Conservation (phyloP, 2,329 filamentous ascomycete species). For the Hypoxylon sp. region DNA sequence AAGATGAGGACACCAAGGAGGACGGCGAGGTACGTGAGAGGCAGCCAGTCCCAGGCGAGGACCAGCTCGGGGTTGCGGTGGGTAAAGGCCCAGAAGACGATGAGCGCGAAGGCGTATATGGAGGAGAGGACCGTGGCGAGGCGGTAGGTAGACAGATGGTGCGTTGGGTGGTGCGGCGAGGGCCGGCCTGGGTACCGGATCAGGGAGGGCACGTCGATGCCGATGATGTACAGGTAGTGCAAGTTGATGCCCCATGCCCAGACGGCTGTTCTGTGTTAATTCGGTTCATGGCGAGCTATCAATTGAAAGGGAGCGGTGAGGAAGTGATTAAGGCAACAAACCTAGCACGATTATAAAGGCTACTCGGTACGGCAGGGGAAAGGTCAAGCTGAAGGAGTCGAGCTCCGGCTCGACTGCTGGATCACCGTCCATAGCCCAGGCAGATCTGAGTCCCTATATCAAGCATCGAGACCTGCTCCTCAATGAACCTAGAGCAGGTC, state of each 20-base stretch:
- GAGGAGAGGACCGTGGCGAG: conserved; percentile 82
- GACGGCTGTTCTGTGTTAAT: conserved; percentile 69
- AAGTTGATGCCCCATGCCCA: conserved; percentile 97
- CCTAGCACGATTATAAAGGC: conserved; percentile 88
- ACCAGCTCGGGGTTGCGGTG: conserved; percentile 77
- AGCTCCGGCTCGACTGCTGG: conserved; percentile 77
- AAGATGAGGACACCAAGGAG: conserved; percentile 80
- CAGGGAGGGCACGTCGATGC: conserved; percentile 88
- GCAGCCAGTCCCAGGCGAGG: conserved; percentile 84
- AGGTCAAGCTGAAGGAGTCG: conserved; percentile 87
- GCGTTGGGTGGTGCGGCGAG: conserved; percentile 76
- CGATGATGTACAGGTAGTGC: conserved; percentile 82
- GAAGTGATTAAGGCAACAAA: conserved; percentile 54
- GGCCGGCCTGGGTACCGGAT: conserved; percentile 86
- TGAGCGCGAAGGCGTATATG: conserved; percentile 77
- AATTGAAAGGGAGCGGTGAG: not conserved
- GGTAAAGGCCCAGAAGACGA: conserved; percentile 87
- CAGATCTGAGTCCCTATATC: conserved; percentile 26
- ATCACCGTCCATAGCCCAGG: conserved; percentile 76
- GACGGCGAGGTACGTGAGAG: conserved; percentile 83
- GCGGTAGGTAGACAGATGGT: conserved; percentile 87
- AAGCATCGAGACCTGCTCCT: conserved; percentile 38
- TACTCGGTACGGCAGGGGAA: conserved; percentile 91
- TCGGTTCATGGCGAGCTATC: not conserved
- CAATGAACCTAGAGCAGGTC: not conserved